phyloP scores from a whole-genome alignment of 106 monocot species.

The Dendrobium chrysotoxum region DNA sequence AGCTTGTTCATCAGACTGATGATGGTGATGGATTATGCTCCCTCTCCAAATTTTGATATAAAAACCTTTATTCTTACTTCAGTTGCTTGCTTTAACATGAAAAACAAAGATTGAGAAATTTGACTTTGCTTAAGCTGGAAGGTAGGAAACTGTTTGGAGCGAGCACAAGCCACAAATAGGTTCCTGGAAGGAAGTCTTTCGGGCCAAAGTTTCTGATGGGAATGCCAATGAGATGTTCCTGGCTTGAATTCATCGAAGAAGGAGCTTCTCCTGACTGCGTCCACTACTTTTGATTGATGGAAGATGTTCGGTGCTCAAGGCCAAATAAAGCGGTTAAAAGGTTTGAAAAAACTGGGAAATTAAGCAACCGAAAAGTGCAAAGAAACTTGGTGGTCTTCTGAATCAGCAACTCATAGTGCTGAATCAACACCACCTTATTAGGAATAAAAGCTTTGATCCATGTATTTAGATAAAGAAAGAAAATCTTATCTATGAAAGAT shows the following conservation, averaged over 20 bases:
- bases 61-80: not conserved
- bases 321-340: not conserved
- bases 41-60: constrained; percentile 20
- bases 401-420: not conserved
- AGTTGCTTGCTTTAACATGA: constrained; percentile 7
- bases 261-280: not conserved
- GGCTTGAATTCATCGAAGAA: constrained; percentile 6
- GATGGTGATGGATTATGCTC: constrained; percentile 10
- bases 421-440: not conserved
- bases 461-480: not conserved
- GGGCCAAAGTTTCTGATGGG: constrained; percentile 6
- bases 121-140: too few relatives aligned
- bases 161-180: constrained; percentile 6
- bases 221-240: constrained; percentile 15
- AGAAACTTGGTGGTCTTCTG: not conserved
- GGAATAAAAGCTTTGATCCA: not conserved
- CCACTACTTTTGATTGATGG: constrained; percentile 1
- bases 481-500: not conserved
- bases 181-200: constrained; percentile 5
- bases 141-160: not conserved
- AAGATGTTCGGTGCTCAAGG: not conserved
- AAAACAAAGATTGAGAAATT: too few relatives aligned
- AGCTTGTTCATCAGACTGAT: constrained; percentile 27
- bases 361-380: constrained; percentile 2
- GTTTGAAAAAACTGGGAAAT: not conserved